These are phyloP conservation scores for Sophora flavescens DNA, from an alignment of 306 rosid genomes.

Conservation along the genomic window DNA sequence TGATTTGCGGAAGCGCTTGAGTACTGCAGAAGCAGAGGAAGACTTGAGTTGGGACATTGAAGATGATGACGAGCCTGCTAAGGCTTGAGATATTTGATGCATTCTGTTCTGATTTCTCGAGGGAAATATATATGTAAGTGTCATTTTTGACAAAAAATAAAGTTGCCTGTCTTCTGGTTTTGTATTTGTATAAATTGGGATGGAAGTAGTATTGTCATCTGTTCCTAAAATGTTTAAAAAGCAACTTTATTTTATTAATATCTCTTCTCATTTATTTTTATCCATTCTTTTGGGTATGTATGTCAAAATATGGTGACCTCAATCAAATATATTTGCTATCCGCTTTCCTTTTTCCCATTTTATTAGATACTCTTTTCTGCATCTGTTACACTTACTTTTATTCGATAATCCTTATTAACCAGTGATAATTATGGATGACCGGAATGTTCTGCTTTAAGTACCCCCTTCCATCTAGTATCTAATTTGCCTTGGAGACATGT, in stretches of 20 bases:
- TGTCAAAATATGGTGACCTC: slow-evolving; percentile 26
- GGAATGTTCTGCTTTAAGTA: not conserved
- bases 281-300: slow-evolving; percentile 22
- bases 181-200: slow-evolving; percentile 24
- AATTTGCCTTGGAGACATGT: not conserved
- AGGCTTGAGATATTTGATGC: slow-evolving; percentile 55
- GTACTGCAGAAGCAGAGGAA: slow-evolving; percentile 81
- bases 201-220: slow-evolving; percentile 40
- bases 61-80: slow-evolving; percentile 67
- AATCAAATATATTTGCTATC: not conserved
- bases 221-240: slow-evolving; percentile 45
- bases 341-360: not conserved
- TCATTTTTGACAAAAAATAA: slow-evolving; percentile 39
- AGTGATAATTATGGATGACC: not conserved
- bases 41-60: slow-evolving; percentile 94
- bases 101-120: slow-evolving; percentile 37
- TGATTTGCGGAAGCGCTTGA: slow-evolving; percentile 70
- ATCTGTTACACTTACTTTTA: not conserved
- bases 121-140: slow-evolving; percentile 29
- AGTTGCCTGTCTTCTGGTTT: not conserved
- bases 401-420: not conserved
- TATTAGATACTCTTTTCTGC: not conserved
- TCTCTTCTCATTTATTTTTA: not conserved
- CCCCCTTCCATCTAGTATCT: not conserved
- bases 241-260: slow-evolving; percentile 20